Evolutionary conservation across 441 rosid genomes (phyloP), one percentile per base, ranked within the genome.

Genomic region (Croton laevigatus): DNA sequence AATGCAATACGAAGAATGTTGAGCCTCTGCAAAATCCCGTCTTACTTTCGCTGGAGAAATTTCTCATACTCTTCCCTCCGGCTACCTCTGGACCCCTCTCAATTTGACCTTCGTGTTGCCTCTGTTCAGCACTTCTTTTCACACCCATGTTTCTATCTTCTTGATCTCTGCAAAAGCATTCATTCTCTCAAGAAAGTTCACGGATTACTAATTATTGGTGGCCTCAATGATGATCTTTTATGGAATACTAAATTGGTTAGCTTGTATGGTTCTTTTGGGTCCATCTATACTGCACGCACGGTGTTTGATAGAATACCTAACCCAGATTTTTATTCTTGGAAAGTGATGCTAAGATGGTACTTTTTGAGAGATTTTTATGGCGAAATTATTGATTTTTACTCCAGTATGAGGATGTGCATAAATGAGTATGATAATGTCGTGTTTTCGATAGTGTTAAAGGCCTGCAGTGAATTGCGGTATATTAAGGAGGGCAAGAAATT

Each of bases 291-390:
- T 76, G 97, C 98, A 14, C 94, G 95, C 71, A 58, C 45, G 37
- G 77, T 81, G 76, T 89, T 89, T 68, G 63, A 83, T 73, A 79
- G 75, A 70, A 87, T 87, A 36, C 64, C 70, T n/a, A 22, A 75
- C 44, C 90, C 90, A 6, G 92, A 84, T 71, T 65, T 86, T 71
- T 86, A 83, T 76, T 80, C 89, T 27, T 87, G 89, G 87, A 89
- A 87, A 80, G 86, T 87, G 71, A 71, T 86, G 72, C 81, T 84
- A 36, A 86, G 85, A 37, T 87, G 92, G 71, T 86, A 85, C 74
- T 80, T 83, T 73, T 81, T 84, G 66, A 84, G 84, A 20, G 82
- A 75, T 60, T 59, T 73, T 32, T 72, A 81, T 66, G 72, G 66
- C 54, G 64, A 64, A 74, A 83, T 85, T 37, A 62, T 84, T 45